These are phyloP conservation scores for Candida fluviatilis DNA, from an alignment of 805 yeast species.

Conservation along the genomic window DNA sequence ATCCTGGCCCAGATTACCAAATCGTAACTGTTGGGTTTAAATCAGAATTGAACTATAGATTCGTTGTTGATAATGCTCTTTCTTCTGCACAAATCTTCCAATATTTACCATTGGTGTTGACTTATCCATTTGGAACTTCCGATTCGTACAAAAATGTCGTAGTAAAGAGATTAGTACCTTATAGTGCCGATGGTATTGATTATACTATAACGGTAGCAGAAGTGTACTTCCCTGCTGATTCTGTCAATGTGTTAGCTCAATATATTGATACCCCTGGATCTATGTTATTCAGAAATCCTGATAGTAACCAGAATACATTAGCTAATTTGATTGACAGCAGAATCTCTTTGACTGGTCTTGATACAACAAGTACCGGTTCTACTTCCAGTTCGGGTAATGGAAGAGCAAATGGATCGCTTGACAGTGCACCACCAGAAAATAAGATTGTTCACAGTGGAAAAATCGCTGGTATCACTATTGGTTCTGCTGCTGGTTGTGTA, in stretches of 20 bases:
- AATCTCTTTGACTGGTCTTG: slow-evolving; percentile 53
- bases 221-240: slow-evolving; percentile 66
- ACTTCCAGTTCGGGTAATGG: slow-evolving; percentile 5
- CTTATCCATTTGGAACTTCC: slow-evolving; percentile 49
- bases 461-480: slow-evolving; percentile 76
- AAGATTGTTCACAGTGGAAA: slow-evolving; percentile 31
- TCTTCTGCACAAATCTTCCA: slow-evolving; percentile 83
- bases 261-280: slow-evolving; percentile 52
- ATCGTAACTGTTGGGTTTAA: slow-evolving; percentile 76
- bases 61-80: slow-evolving; percentile 66
- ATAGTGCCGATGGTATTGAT: slow-evolving; percentile 44
- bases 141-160: slow-evolving; percentile 39
- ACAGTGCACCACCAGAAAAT: slow-evolving; percentile 7
- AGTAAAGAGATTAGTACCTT: slow-evolving; percentile 73
- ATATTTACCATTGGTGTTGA: slow-evolving; percentile 73
- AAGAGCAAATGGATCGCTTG: slow-evolving; percentile 28
- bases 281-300: slow-evolving; percentile 54
- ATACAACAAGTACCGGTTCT: slow-evolving; percentile 14
- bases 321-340: slow-evolving; percentile 69
- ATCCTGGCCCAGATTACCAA: slow-evolving; percentile 43
- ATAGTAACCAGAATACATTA: slow-evolving; percentile 50
- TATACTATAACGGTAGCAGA: slow-evolving; percentile 88
- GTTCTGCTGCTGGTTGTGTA: slow-evolving; percentile 75
- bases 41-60: slow-evolving; percentile 75
- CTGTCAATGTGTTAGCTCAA: slow-evolving; percentile 46